Base-by-base conservation (phyloP, 2,329 filamentous ascomycete genomes). In the Mycosphaerella sp. region DNA sequence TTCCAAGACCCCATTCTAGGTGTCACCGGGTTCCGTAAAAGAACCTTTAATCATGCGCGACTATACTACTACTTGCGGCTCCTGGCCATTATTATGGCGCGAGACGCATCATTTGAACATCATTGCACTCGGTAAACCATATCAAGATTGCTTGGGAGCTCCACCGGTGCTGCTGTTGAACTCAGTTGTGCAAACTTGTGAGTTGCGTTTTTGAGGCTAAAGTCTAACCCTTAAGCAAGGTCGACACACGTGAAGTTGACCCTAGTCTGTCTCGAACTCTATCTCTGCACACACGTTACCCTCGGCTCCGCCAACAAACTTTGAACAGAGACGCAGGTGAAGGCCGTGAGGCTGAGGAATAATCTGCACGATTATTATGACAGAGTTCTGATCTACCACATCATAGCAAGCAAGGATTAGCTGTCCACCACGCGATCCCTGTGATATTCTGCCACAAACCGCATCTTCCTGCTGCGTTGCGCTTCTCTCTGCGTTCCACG, bases 391-490 rank as follows among this genome's bases (percentile, higher is more conserved):
- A 40, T 41, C 50, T 21, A 45, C 42, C 34, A 45, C 42, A 21
- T 26, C 17, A 21, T 14, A n/a, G 44, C 50, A 41, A n/a, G 44
- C 50, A 41, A 42, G 43, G 49, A 46, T 52, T n/a, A 8, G 41
- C 29, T 38, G 48, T 41, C 31, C 14, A 38, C 17, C 41, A n/a
- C 26, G 34, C 4, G 31, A 48, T 53, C 50, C 50, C 40, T 38
- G 48, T 41, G 40, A 43, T n/a, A 32, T 36, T 49, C 52, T 53
- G 41, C 57, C 48, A 51, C 51, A 47, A 47, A 23, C 49, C 42
- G 44, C 56, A 34, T 48, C 48, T 45, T 41, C 52, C 32, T 21
- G 21, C 21, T 21, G 21, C 21, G 21, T 2, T 21, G 21, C 21
- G 21, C 21, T 21, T 51, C 12, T 44, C 26, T 47, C 43, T 43